Evolutionary conservation across 2,329 filamentous ascomycete genomes (phyloP), one percentile per base, ranked within the genome.

Genomic region (Neofusicoccum parvum): DNA sequence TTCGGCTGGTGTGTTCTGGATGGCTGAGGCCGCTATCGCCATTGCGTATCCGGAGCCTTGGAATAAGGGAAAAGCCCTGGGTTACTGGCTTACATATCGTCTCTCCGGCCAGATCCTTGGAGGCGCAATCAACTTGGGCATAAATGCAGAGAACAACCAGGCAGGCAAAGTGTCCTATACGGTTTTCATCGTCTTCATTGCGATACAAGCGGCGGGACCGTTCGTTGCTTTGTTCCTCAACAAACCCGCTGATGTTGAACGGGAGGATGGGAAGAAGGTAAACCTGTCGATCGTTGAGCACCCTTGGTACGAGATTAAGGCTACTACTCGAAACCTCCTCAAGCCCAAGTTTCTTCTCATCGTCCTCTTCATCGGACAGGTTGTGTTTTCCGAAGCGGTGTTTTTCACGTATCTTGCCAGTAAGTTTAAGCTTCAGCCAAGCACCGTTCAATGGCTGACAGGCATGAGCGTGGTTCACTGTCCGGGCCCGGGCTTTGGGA

Each of bases 321-420:
- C 81, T 1, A 90, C 86, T 0, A 79, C 81, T 0, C 84, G 80
- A 64, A 77, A 87, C 0, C 90, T 92, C 68, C 76, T 88, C 37
- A 86, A 80, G 1, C 86, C 81, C 45, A 83, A 84, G 34, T 91
- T 90, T 65, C 79, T 91, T 0, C 79, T 91, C 0, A 81, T 91
- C 1, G 74, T 91, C 2, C 82, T 89, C 0, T 86, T 90, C 68
- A 91, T 92, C 43, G 88, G 87, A 0, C 88, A 92, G 69, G 88
- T 87, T 0, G 89, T 91, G 0, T 92, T 90, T 71, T 79, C 88
- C 0, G 90, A 92, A 73, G 87, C 90, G 0, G 88, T 92, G 0
- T 90, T 89, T 75, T 91, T 89, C 73, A 92, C 90, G 0, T 92
- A 89, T 65, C 79, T 89, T 7, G 81, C 82, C 9, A 68, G 81